Percentiles rank a stretch among this genome's conserved stretches.
These are phyloP conservation scores for Inonotus hispidus DNA, from an alignment of 1,284 basidiomycete genomes.

Conservation along the genomic window DNA sequence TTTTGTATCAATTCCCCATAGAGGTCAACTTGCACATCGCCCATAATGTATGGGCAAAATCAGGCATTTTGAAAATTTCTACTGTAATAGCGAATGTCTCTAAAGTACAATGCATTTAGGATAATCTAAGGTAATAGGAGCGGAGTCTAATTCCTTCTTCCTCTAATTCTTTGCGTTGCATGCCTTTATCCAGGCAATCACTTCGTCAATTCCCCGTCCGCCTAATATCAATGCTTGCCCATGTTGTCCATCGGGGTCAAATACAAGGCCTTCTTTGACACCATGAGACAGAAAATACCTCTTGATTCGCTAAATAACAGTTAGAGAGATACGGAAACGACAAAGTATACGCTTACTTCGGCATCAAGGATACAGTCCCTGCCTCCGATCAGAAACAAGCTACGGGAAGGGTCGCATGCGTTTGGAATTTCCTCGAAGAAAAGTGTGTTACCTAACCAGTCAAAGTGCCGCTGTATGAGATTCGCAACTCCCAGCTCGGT, in stretches of 20 bases:
- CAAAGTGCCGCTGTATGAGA: conserved; percentile 77
- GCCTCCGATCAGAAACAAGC: conserved; percentile 73
- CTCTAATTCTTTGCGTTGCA: conserved; percentile 2
- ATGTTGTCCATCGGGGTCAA: conserved; percentile 64
- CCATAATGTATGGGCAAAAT: too few relatives aligned
- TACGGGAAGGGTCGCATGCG: conserved; percentile 52
- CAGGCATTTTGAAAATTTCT: too few relatives aligned
- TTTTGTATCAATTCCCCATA: too few relatives aligned
- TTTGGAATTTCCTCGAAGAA: conserved; percentile 87
- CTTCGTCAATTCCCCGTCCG: conserved; percentile 48
- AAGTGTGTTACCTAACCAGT: conserved; percentile 84
- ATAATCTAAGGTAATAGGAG: too few relatives aligned
- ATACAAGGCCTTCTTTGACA: conserved; percentile 63
- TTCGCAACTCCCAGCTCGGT: conserved; percentile 84
- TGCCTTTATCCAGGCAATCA: conserved; percentile 59
- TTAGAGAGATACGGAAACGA: background rate
- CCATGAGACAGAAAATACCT: conserved; percentile 75
- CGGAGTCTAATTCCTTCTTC: too few relatives aligned
- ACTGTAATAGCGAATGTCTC: too few relatives aligned
- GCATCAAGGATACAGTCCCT: conserved; percentile 77
- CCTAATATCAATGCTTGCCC: conserved; percentile 64
- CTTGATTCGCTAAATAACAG: conserved; percentile 52
- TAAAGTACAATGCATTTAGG: too few relatives aligned
- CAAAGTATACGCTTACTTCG: conserved; percentile 36
- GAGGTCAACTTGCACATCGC: too few relatives aligned